Base-by-base conservation (phyloP, 495 filamentous ascomycete species). In the Pseudomonodictys pantanalensis region DNA sequence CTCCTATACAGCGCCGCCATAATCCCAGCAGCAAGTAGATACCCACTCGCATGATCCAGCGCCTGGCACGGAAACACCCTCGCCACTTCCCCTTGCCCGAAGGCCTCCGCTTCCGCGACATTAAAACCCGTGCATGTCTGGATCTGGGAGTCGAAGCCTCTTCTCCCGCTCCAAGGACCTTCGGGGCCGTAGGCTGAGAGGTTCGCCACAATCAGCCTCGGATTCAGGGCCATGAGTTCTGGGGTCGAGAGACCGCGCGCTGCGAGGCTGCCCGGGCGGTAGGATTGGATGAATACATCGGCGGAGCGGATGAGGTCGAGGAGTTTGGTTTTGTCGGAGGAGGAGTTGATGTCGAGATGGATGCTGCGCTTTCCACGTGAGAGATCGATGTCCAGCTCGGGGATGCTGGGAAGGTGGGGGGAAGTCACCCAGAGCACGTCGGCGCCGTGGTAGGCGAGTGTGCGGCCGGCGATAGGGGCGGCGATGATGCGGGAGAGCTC, bases 201-300 rank as follows among this genome's bases (percentile, higher is more conserved):
- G 20, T 53, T 68, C 9, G 62, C 69, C 22, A 54, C 49, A 42
- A 72, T 58, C 6, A 72, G 53, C 10, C 52, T 60, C 18, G 62
- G 56, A 26, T 67, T 67, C 11, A 48, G 9, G 17, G 26, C 24
- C 11, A 47, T 50, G 4, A 71, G 55, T 6, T 66, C 62, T 17
- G 24, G 57, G 0, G 61, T 22, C 8, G 52, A 53, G 23, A 71
- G 60, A 35, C 69, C 69, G 29, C 57, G 56, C 1, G 41, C 23
- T 30, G 64, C 67, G 5, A 72, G 62, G 52, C 58, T 63, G 4
- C 52, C 52, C 10, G 68, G 70, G 12, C 68, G 58, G 39, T 71
- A 72, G 15, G 60, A 46, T 49, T 71, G 69, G 15, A 72, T 47
- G 53, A 69, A 66, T 11, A 72, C 67, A 45, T 77, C 68, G n/a